These are phyloP conservation scores for Cryptococcus hybrid DNA, from an alignment of 1,284 basidiomycete genomes.

Conservation along the genomic window DNA sequence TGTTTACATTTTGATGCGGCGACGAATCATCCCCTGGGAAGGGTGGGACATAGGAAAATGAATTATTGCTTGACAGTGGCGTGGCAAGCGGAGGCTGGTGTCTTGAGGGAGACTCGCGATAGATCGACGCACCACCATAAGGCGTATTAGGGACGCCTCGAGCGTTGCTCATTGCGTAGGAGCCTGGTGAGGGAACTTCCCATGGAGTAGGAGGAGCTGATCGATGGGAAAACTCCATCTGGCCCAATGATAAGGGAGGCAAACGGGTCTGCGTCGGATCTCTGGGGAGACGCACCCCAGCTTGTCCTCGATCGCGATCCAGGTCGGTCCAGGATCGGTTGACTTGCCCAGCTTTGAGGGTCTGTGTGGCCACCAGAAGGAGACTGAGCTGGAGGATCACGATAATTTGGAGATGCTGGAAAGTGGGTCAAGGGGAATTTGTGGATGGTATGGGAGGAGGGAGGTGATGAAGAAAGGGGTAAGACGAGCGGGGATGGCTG, in stretches of 20 bases:
- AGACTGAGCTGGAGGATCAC: constrained; percentile 9
- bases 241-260: constrained; percentile 15
- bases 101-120: constrained; percentile 6
- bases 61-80: constrained; percentile 8
- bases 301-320: constrained; percentile 9
- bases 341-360: constrained; percentile 17
- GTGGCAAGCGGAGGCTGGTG: constrained; percentile 12
- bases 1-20: neutral
- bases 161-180: constrained; percentile 12
- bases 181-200: constrained; percentile 18
- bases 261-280: constrained; percentile 14
- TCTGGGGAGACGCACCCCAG: constrained; percentile 12
- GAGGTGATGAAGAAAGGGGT: constrained; percentile 9
- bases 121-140: neutral
- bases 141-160: constrained; percentile 1
- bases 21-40: neutral
- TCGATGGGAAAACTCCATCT: constrained; percentile 1
- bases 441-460: constrained; percentile 17
- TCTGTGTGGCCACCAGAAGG: constrained; percentile 21
- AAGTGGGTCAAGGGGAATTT: constrained; percentile 8
- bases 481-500: constrained; percentile 5
- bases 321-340: constrained; percentile 6
- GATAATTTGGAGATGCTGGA: constrained; percentile 10
- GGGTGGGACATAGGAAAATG: neutral
- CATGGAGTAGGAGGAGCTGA: constrained; percentile 6